A percentile compares a stretch with the other conserved stretches of the same genome.
Evolutionary conservation across 148 eudicot genomes (phyloP).

Genomic region (Drosera capensis): DNA sequence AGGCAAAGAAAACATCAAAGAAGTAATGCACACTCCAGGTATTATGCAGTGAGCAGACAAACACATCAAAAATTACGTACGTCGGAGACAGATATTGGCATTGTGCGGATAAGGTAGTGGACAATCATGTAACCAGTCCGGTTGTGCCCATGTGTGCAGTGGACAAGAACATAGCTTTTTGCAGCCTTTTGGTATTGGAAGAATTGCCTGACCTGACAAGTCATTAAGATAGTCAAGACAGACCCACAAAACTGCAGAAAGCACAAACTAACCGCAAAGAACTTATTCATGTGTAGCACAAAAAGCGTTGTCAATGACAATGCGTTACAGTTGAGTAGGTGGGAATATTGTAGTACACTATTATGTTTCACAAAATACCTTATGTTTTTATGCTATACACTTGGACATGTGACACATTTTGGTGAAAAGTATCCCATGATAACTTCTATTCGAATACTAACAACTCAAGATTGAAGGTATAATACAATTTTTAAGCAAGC

Average conservation of each 20-base stretch:
- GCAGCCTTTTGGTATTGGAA: constrained; percentile 43
- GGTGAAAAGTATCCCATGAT: too few species aligned
- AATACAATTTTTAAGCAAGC: too few species aligned
- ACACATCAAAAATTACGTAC: constrained; percentile 16
- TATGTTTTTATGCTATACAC: too few species aligned
- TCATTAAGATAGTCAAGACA: background rate
- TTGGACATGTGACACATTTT: too few species aligned
- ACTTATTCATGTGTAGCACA: too few species aligned
- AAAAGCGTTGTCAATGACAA: too few species aligned
- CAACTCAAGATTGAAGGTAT: too few species aligned
- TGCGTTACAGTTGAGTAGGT: too few species aligned
- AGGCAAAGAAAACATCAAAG: constrained; percentile 8
- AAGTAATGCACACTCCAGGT: background rate
- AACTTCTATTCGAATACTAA: too few species aligned
- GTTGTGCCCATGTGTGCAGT: constrained; percentile 98
- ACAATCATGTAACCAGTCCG: constrained; percentile 96
- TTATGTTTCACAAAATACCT: too few species aligned
- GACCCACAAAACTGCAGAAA: background rate
- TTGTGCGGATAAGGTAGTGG: constrained; percentile 83
- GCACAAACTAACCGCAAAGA: too few species aligned
- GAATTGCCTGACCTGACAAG: constrained; percentile 57
- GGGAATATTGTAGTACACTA: too few species aligned
- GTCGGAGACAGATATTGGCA: constrained; percentile 64
- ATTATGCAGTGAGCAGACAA: background rate
- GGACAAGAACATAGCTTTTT: constrained; percentile 69